A percentile compares a stretch with the other conserved stretches of the same genome.
Conservation (phyloP, 768 basidiomycete species). For the Tephrocybe sp. region DNA sequence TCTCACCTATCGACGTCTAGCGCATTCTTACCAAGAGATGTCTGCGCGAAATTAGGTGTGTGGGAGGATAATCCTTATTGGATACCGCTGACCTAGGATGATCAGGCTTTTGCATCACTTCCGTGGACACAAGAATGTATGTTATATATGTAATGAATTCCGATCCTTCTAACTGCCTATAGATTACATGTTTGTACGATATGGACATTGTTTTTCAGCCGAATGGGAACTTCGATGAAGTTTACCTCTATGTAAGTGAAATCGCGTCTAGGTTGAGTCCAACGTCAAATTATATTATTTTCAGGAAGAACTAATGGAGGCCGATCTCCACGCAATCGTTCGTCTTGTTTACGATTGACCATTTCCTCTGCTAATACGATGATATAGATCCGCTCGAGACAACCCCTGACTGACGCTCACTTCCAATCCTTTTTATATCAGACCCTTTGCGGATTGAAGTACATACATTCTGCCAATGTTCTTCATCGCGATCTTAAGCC, state of each 20-base stretch:
- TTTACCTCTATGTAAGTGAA: slow-evolving; percentile 78
- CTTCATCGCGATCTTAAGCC: slow-evolving; percentile 95
- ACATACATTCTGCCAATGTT: slow-evolving; percentile 98
- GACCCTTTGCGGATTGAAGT: slow-evolving; percentile 96
- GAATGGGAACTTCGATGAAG: slow-evolving; percentile 91
- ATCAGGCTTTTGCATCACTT: slow-evolving; percentile 91
- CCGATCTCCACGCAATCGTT: slow-evolving; percentile 97
- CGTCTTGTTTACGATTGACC: slow-evolving; percentile 21
- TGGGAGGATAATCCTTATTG: slow-evolving; percentile 7
- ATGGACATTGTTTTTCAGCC: slow-evolving; percentile 97
- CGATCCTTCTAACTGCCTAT: slow-evolving; percentile 16
- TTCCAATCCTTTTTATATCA: slow-evolving; percentile 98
- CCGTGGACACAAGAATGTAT: slow-evolving; percentile 96
- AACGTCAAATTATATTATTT: slow-evolving; percentile 6
- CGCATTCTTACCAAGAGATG: slow-evolving; percentile 96
- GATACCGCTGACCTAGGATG: slow-evolving; percentile 6
- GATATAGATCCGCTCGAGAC: slow-evolving; percentile 75
- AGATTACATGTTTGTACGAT: slow-evolving; percentile 97
- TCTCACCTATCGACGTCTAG: slow-evolving; percentile 33
- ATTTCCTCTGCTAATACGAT: neutral
- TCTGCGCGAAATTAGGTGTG: slow-evolving; percentile 87
- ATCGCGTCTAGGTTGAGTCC: neutral
- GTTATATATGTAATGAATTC: slow-evolving; percentile 21
- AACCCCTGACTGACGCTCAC: slow-evolving; percentile 86
- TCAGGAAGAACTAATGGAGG: slow-evolving; percentile 99